Evolutionary conservation across 1,139 yeast genomes (phyloP).

Genomic region (Blastobotrys apis): DNA sequence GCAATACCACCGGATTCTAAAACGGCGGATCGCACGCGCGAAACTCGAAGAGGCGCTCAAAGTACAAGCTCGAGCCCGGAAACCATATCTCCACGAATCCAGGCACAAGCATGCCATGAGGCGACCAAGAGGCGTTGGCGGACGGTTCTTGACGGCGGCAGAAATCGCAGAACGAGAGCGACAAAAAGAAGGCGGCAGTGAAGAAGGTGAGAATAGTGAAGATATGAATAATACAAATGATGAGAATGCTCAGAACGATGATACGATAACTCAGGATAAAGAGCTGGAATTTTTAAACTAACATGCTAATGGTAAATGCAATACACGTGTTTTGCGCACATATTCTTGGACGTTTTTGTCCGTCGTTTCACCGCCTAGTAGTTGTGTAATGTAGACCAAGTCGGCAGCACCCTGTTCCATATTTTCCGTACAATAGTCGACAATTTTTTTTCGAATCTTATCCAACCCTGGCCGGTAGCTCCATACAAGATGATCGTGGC

Average conservation of each 20-base stretch:
- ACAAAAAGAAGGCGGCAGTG: constrained; percentile 36
- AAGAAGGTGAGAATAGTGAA: not conserved
- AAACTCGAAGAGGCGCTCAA: constrained; percentile 83
- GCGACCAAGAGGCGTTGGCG: constrained; percentile 98
- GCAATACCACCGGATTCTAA: constrained; percentile 90
- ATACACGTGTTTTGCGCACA: constrained; percentile 3
- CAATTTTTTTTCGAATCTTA: constrained; percentile 12
- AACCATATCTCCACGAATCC: constrained; percentile 94
- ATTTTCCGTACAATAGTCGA: no score
- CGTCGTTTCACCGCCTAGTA: no score
- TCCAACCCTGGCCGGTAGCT: constrained; percentile 11
- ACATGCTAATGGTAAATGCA: constrained; percentile 10
- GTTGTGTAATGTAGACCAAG: no score
- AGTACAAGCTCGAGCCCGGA: constrained; percentile 75
- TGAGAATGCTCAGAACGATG: constrained; percentile 1
- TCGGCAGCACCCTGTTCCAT: no score
- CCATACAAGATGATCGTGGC: constrained; percentile 23
- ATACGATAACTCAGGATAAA: not conserved
- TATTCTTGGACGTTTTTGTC: not conserved
- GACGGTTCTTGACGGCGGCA: constrained; percentile 92
- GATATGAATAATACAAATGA: constrained; percentile 1
- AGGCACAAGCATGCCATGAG: constrained; percentile 99
- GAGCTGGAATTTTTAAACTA: not conserved
- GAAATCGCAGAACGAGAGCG: constrained; percentile 86
- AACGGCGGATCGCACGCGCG: constrained; percentile 90